Percentiles rank a stretch among this genome's conserved stretches.
Conservation (phyloP, 2,329 filamentous ascomycete species). For the Pseudovirgaria hyperparasitica region DNA sequence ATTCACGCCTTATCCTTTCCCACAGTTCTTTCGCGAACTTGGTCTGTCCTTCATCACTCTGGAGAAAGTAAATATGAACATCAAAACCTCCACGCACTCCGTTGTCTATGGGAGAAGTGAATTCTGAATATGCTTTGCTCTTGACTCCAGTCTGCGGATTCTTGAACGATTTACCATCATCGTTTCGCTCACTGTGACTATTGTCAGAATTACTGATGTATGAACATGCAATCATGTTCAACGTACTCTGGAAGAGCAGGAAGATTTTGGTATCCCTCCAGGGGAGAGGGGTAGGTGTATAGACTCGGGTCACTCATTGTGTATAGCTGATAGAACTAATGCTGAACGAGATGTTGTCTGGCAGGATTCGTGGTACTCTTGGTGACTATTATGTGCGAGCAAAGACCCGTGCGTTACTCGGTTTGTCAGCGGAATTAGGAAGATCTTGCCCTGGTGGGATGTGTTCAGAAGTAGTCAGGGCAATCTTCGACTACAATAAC, state of each 20-base stretch:
- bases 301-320: conserved; percentile 28
- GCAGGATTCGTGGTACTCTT: not conserved
- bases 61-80: conserved; percentile 71
- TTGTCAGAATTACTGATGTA: not conserved
- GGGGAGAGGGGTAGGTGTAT: conserved; percentile 42
- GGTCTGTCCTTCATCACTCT: conserved; percentile 46
- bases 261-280: conserved; percentile 45
- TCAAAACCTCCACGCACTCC: conserved; percentile 64
- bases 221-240: not conserved
- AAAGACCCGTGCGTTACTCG: too few species aligned
- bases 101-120: conserved; percentile 55
- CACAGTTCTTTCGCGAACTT: conserved; percentile 60
- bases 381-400: too few species aligned
- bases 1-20: conserved; percentile 70
- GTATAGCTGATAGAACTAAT: conserved; percentile 1
- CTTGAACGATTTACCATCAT: conserved; percentile 65
- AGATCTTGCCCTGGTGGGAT: too few species aligned
- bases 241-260: conserved; percentile 37
- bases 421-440: too few species aligned
- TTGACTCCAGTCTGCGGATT: conserved; percentile 50
- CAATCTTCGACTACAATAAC: too few species aligned
- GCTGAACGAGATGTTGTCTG: not conserved
- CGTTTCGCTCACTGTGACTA: conserved; percentile 39
- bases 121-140: conserved; percentile 58
- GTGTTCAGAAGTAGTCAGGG: too few species aligned